Conservation (phyloP, 2,329 filamentous ascomycete genomes). For the Zopfia rhizophila region DNA sequence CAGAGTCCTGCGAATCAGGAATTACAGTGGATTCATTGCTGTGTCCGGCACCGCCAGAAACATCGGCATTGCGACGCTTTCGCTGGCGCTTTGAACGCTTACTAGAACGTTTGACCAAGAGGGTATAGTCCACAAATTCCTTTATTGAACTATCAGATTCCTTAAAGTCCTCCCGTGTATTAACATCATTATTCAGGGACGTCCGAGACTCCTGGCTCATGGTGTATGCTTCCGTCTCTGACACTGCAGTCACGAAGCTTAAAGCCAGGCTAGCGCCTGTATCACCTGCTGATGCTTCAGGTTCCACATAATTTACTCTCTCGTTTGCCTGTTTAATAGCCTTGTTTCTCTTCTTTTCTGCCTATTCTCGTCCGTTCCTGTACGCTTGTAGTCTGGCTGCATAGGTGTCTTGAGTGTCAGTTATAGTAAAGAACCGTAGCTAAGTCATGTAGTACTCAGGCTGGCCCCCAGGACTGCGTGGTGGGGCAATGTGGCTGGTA, state of each 20-base stretch:
- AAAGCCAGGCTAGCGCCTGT: slow-evolving; percentile 21
- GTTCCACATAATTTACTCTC: slow-evolving; percentile 19
- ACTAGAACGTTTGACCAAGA: slow-evolving; percentile 18
- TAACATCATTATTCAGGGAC: slow-evolving; percentile 22
- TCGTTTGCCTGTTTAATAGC: slow-evolving; percentile 28
- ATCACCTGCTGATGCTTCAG: slow-evolving; percentile 13
- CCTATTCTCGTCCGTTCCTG: slow-evolving; percentile 28
- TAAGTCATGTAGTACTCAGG: slow-evolving; percentile 57
- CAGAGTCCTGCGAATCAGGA: too few relatives aligned
- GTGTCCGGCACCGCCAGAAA: too few relatives aligned
- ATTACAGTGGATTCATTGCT: too few relatives aligned
- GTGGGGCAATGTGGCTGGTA: slow-evolving; percentile 49
- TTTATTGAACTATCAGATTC: slow-evolving; percentile 20
- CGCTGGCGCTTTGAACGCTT: slow-evolving; percentile 13
- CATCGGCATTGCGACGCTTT: slow-evolving; percentile 26
- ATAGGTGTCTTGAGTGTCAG: slow-evolving; percentile 18
- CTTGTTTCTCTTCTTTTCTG: slow-evolving; percentile 24
- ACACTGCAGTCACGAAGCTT: slow-evolving; percentile 28
- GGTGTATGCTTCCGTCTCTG: slow-evolving; percentile 24
- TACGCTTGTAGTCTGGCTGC: slow-evolving; percentile 20
- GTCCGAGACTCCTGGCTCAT: slow-evolving; percentile 26
- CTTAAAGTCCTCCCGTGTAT: slow-evolving; percentile 4
- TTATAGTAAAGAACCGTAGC: slow-evolving; percentile 19
- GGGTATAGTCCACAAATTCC: slow-evolving; percentile 12
- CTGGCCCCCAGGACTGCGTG: slow-evolving; percentile 38